These are phyloP conservation scores for Clathrus columnatus DNA, from an alignment of 768 basidiomycete genomes.

Conservation along the genomic window DNA sequence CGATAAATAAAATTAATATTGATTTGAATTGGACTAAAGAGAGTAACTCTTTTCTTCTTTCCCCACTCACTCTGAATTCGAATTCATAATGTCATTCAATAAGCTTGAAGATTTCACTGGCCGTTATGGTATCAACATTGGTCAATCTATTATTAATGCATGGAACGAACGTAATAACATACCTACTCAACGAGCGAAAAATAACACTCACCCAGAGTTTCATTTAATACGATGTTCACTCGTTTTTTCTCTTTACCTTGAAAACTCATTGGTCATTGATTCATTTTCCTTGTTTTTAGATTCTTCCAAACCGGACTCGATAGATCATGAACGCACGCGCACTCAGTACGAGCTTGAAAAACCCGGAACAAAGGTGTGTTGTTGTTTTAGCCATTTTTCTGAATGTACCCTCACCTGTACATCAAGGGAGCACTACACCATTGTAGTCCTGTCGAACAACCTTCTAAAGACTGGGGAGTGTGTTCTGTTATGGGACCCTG, in stretches of 20 bases:
- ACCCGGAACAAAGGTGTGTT: constrained; percentile 57
- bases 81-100: neutral
- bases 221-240: constrained; percentile 7
- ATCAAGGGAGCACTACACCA: constrained; percentile 46
- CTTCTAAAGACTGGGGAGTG: constrained; percentile 66
- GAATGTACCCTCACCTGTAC: no score
- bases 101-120: constrained; percentile 2
- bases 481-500: constrained; percentile 74
- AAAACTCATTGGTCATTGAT: no score
- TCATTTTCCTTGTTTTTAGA: constrained; percentile 35
- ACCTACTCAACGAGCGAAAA: constrained; percentile 5
- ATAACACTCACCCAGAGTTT: constrained; percentile 8
- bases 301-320: constrained; percentile 65
- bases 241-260: no score
- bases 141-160: constrained; percentile 6
- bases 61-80: no score
- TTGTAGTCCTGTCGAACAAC: constrained; percentile 48
- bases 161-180: constrained; percentile 9
- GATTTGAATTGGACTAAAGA: no score
- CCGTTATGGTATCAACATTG: constrained; percentile 4
- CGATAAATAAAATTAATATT: no score
- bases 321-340: constrained; percentile 48
- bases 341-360: constrained; percentile 61
- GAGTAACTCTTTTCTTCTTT: no score
- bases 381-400: no score